Evolutionary conservation across 2,329 filamentous ascomycete genomes (phyloP), one percentile per base, ranked within the genome.

Genomic region (Periconia digitata): DNA sequence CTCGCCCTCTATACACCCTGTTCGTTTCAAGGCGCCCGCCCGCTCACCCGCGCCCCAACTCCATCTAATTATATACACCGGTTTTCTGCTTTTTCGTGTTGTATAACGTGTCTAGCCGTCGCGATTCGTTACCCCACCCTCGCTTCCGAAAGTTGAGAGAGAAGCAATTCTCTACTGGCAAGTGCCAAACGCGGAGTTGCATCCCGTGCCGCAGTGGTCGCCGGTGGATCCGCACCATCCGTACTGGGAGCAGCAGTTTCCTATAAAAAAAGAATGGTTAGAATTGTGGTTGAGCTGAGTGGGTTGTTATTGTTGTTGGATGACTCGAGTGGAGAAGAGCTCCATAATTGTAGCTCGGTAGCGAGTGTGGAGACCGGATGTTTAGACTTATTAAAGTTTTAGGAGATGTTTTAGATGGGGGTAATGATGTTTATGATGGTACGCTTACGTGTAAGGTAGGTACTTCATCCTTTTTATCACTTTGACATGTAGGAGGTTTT

Each of bases 181-280:
- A 42, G 54, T 65, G 18, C 69, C 70, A 40, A 69, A 72, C 8
- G 23, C 50, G 7, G 55, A 47, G 38, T 70, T 60, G 57, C 67
- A 72, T 23, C 65, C 65, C 16, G 55, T 57, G 15, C 51, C 57
- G 49, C 67, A 70, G 55, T 69, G 58, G 12, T 37, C 60, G 8
- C 51, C 53, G 12, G 60, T 64, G 16, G 58, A 55, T 20, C 68
- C 69, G 46, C 77, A 79, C 54, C 63, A 70, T n/a, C 74, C 74
- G 51, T 67, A 68, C 44, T 58, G 59, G 17, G 69, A 74, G 65
- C 75, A 79, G 64, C 75, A 77, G 54, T 72, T 65, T 6, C 75
- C 27, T 32, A 32, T 27, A 7, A 27, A 27, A 12, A 12, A 3
- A 6, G 27, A 32, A 6, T 32, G 27, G 4, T 32, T 32, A 74